These are phyloP conservation scores for Aureobasidium sp. DNA, from an alignment of 2,329 filamentous ascomycete genomes.

Conservation along the genomic window DNA sequence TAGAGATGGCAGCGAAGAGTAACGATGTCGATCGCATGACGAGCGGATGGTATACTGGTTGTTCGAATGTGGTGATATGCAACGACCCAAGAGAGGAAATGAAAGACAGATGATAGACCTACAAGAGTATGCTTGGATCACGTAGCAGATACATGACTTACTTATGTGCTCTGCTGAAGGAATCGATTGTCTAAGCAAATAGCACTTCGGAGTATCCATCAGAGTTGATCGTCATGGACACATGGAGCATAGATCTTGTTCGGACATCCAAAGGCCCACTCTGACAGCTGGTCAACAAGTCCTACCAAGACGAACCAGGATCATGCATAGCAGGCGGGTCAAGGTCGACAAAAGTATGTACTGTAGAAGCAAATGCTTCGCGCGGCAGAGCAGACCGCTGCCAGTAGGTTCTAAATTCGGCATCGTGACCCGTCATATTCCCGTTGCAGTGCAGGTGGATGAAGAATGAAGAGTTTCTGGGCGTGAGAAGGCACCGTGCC, in stretches of 20 bases:
- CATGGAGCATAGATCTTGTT: not conserved
- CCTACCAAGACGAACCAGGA: not conserved
- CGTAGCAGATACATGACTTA: not conserved
- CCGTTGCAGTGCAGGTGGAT: not conserved
- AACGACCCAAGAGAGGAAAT: not conserved
- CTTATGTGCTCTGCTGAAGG: not conserved
- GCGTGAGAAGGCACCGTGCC: not conserved
- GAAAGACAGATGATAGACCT: not conserved
- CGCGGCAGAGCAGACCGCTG: no score
- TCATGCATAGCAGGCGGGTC: not conserved
- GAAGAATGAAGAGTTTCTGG: not conserved
- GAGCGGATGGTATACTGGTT: not conserved
- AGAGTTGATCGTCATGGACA: not conserved
- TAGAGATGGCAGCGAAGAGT: not conserved
- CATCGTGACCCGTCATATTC: not conserved
- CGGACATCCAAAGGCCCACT: not conserved
- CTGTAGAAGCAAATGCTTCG: not conserved
- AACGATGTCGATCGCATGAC: not conserved
- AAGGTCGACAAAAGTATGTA: not conserved
- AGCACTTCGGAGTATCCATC: not conserved
- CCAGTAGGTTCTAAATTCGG: not conserved
- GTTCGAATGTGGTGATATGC: not conserved
- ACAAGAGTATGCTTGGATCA: not conserved
- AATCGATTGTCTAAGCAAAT: not conserved
- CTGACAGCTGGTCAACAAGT: not conserved